Conservation (phyloP, 2,329 filamentous ascomycete species). For the Nemania sp. region DNA sequence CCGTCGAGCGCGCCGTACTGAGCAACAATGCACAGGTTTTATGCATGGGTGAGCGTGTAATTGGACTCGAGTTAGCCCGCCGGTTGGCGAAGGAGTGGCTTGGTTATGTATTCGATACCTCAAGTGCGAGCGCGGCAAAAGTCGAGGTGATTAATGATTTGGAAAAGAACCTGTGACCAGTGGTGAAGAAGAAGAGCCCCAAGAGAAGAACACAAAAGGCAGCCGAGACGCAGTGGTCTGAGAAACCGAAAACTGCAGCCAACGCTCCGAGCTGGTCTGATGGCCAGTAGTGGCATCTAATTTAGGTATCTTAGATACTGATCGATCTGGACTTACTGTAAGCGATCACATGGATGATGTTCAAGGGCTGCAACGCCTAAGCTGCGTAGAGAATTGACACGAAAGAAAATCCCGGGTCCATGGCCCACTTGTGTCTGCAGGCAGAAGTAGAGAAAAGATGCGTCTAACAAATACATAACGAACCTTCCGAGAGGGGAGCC, state of each 20-base stretch:
- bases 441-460: not conserved
- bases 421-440: not conserved
- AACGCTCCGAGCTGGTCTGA: too few species aligned
- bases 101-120: slow-evolving; percentile 76
- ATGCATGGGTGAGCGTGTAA: slow-evolving; percentile 82
- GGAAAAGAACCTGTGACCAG: slow-evolving; percentile 37
- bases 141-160: slow-evolving; percentile 48
- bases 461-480: too few species aligned
- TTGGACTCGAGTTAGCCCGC: slow-evolving; percentile 79
- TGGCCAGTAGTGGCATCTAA: too few species aligned
- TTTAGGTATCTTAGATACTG: too few species aligned
- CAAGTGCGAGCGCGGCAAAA: slow-evolving; percentile 54
- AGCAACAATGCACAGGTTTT: slow-evolving; percentile 87
- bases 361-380: too few species aligned
- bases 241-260: too few species aligned
- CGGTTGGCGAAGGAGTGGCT: slow-evolving; percentile 81
- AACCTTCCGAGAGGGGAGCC: slow-evolving; percentile 3
- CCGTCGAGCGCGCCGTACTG: slow-evolving; percentile 76
- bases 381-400: too few species aligned
- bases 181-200: not conserved
- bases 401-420: too few species aligned
- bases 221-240: too few species aligned
- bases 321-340: too few species aligned
- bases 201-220: not conserved
- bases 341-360: too few species aligned